Evolutionary conservation across 306 rosid species (phyloP), one percentile per base, ranked within the genome.

Genomic region (Pueraria montana): DNA sequence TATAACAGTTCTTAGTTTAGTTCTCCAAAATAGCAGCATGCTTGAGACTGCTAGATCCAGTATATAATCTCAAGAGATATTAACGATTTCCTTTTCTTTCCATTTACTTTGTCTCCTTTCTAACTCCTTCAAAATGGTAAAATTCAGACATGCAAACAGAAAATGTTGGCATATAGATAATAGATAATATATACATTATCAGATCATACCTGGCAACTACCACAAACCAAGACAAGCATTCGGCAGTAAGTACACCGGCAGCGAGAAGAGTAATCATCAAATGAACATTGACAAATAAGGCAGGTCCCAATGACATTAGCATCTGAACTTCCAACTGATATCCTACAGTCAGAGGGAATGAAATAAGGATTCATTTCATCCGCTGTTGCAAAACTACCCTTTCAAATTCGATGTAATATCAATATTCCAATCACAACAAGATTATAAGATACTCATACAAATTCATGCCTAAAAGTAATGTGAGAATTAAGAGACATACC

Each of bases 181-280:
- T n/a, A 53, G 40, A 34, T 34, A 42, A 42, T 38, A 18, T 79
- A 27, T 8, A 63, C 34, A n/a, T 78, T 16, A 76, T 24, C 65
- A 80, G 58, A 55, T 56, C 88, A 83, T 87, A 92, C 99, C 98
- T 89, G 93, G 84, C 97, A 95, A 88, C 70, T 84, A 65, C 78
- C 50, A 84, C 99, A 95, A 75, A 92, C 91, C 79, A 96, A 87
- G 50, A 93, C 93, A 61, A 96, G 98, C 94, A 96, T 96, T 84
- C 99, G 83, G 86, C 99, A 93, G 66, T 87, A 67, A 71, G 89
- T 59, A 83, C 99, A 93, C 74, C 97, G 91, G 82, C 87, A 88
- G 78, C 99, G 98, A 79, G 92, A 84, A 81, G 96, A 87, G 80
- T 96, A 96, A 87, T 96, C 92, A 74, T 96, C 99, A 91, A 84